These are phyloP conservation scores for Phaeoacremonium minimum DNA, from an alignment of 2,329 filamentous ascomycete species.

Conservation along the genomic window DNA sequence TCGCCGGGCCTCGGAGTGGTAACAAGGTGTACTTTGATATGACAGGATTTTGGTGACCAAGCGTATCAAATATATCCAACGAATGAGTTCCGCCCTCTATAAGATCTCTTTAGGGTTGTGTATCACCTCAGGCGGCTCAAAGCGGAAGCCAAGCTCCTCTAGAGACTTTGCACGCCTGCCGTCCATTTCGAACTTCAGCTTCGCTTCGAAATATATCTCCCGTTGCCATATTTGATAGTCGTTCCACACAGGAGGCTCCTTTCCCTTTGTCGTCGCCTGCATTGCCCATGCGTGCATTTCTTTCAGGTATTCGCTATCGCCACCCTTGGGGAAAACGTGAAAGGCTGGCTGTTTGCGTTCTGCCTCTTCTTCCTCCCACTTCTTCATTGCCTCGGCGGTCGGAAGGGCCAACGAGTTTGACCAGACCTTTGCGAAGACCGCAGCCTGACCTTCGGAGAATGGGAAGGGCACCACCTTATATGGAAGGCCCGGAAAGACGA, in stretches of 20 bases:
- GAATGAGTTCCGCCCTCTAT: too few species aligned
- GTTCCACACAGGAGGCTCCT: constrained; percentile 68
- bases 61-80: too few species aligned
- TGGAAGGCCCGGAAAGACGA: constrained; percentile 72
- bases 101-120: constrained; percentile 8
- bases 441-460: constrained; percentile 72
- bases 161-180: constrained; percentile 63
- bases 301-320: constrained; percentile 69
- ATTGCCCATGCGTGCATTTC: constrained; percentile 59
- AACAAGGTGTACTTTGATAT: too few species aligned
- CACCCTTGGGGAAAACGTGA: constrained; percentile 47
- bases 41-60: too few species aligned
- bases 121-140: constrained; percentile 21
- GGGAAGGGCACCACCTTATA: constrained; percentile 89
- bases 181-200: constrained; percentile 63
- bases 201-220: constrained; percentile 62
- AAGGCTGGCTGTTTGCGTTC: constrained; percentile 33
- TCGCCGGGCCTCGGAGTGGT: too few species aligned
- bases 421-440: constrained; percentile 74
- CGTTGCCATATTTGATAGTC: constrained; percentile 70
- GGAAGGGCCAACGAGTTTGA: constrained; percentile 67
- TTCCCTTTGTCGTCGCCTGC: constrained; percentile 49
- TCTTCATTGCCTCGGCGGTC: constrained; percentile 55
- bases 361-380: constrained; percentile 64
- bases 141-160: constrained; percentile 69